Base-by-base conservation (phyloP, 2,329 filamentous ascomycete genomes). In the Cucurbitaria berberidis region DNA sequence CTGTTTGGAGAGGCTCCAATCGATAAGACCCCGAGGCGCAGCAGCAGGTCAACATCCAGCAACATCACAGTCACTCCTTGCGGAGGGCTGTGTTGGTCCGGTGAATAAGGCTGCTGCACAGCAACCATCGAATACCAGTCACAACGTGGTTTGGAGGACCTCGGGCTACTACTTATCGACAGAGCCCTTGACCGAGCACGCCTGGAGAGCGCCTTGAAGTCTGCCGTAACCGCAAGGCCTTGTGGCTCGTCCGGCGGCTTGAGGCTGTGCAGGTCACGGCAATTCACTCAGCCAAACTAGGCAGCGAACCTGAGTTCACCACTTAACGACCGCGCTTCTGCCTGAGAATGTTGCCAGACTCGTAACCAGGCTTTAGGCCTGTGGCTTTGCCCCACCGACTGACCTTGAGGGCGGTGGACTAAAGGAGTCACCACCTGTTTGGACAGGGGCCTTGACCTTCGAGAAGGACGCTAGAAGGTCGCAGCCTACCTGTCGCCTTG, bases 231-330 rank as follows among this genome's bases (percentile, higher is more conserved):
- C 46, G 51, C 60, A 51, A 48, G 24, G 41, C 51, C 11, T 16
- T 56, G 59, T 55, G 55, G 61, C 58, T 63, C 45, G 41, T 54
- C 15, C 30, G 50, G 55, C 30, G 50, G 55, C 49, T 39, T 63
- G 66, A 63, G 68, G 67, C 67, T 69, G 65, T 68, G 68, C 64
- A 47, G 51, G 49, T 55, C 57, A 55, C 62, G 45, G 55, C 57
- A n/a, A 49, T 61, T 53, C 52, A 59, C 57, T 34, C 59, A 62
- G 58, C 57, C 62, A 48, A 43, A 41, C 53, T 57, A 73, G 70
- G 70, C 70, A 73, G 42, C 70, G 58, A 72, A 66, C 63, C 22
- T 53, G 35, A 48, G 59, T 64, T 66, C 63, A 57, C 64, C 60
- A 60, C 45, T 60, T 49, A 47, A 48, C 26, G 16, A 18, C 51